A percentile compares a stretch with the other conserved stretches of the same genome.
Conservation (phyloP, 345 rosid genomes). For the Sisymbrium altissimum region DNA sequence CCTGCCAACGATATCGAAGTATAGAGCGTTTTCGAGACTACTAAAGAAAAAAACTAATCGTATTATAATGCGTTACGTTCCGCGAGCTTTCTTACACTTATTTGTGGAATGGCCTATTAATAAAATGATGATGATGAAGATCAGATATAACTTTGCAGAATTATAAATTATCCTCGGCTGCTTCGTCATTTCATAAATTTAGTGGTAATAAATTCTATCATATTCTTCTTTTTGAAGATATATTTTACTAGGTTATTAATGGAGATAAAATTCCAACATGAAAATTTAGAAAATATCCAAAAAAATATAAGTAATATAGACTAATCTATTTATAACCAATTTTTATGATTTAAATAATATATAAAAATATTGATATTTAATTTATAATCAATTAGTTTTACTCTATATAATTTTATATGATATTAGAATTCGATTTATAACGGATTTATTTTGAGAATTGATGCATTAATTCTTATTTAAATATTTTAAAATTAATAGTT, state of each 20-base stretch:
- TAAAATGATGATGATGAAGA: background rate
- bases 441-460: too few species aligned
- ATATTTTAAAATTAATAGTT: too few species aligned
- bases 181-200: background rate
- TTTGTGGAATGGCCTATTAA: background rate
- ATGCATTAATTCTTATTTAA: too few species aligned
- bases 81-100: background rate
- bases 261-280: too few species aligned
- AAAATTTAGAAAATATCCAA: too few species aligned
- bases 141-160: background rate
- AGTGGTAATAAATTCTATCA: background rate
- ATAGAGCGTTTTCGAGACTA: slow-evolving; percentile 14
- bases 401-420: too few species aligned
- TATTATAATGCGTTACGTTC: background rate
- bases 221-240: background rate
- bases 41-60: background rate
- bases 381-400: too few species aligned
- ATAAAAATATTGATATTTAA: too few species aligned
- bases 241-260: background rate
- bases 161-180: background rate
- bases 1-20: slow-evolving; percentile 20
- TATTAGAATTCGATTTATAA: too few species aligned
- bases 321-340: too few species aligned
- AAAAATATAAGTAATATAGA: too few species aligned
- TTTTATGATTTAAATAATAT: too few species aligned